phyloP scores from a whole-genome alignment of 2,329 filamentous ascomycete genomes.

The Madurella fahalii region DNA sequence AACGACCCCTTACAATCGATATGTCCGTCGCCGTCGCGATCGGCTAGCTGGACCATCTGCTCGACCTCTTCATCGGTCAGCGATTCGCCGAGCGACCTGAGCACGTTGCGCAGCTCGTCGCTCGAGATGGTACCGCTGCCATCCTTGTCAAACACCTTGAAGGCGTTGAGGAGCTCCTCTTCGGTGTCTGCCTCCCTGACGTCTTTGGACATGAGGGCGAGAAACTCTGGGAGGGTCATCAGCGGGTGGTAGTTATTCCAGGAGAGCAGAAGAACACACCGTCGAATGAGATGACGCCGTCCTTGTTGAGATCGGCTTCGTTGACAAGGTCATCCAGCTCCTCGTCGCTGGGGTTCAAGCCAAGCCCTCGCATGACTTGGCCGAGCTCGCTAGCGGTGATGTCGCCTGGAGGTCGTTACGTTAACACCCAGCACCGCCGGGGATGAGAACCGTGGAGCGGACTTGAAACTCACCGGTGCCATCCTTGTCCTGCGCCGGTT shows the following conservation, averaged over 20 bases:
- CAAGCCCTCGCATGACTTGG: constrained; percentile 60
- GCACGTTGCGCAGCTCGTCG: constrained; percentile 58
- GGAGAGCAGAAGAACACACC: constrained; percentile 34
- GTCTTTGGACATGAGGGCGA: constrained; percentile 62
- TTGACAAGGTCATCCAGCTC: constrained; percentile 65
- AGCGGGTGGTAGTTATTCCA: not conserved
- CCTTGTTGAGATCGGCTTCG: constrained; percentile 62
- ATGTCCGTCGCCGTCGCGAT: constrained; percentile 59
- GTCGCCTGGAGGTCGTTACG: constrained; percentile 41
- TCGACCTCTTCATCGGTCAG: constrained; percentile 61
- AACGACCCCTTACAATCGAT: constrained; percentile 53
- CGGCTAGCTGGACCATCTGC: constrained; percentile 62
- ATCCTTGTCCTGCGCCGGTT: constrained; percentile 49
- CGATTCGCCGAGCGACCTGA: constrained; percentile 62
- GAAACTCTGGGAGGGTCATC: constrained; percentile 47
- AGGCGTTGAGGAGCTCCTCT: constrained; percentile 61
- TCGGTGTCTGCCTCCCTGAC: constrained; percentile 60
- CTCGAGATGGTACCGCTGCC: constrained; percentile 62
- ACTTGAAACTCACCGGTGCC: constrained; percentile 48
- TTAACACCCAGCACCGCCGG: constrained; percentile 1
- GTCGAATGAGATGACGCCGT: constrained; percentile 62
- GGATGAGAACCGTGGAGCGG: not conserved
- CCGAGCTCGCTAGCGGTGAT: constrained; percentile 62
- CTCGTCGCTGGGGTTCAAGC: constrained; percentile 58
- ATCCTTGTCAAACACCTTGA: constrained; percentile 64